These are phyloP conservation scores for Artemisia annua DNA, from an alignment of 129 eudicot genomes.

Conservation along the genomic window DNA sequence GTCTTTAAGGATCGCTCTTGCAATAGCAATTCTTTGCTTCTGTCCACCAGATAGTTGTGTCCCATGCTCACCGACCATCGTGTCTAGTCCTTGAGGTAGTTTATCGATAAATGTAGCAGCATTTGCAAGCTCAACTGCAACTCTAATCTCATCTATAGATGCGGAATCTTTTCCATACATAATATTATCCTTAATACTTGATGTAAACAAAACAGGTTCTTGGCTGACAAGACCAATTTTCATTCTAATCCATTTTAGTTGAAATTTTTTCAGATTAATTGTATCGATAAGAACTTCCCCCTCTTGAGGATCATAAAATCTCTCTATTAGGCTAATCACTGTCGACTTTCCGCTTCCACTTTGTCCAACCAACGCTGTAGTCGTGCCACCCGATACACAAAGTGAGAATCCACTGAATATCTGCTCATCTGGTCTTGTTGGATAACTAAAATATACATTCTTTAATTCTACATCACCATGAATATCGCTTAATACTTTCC, in stretches of 20 bases:
- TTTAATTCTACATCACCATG: slow-evolving; percentile 66
- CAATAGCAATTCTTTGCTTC: slow-evolving; percentile 85
- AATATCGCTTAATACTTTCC: slow-evolving; percentile 43
- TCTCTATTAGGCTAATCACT: slow-evolving; percentile 58
- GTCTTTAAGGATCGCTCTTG: slow-evolving; percentile 74
- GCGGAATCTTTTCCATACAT: slow-evolving; percentile 69
- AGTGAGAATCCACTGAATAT: slow-evolving; percentile 65
- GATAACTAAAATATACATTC: slow-evolving; percentile 67
- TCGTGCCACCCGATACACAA: slow-evolving; percentile 50
- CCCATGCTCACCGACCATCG: slow-evolving; percentile 71
- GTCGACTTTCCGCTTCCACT: slow-evolving; percentile 95
- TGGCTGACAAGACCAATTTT: slow-evolving; percentile 87
- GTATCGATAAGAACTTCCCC: slow-evolving; percentile 72
- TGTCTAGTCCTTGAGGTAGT: slow-evolving; percentile 52
- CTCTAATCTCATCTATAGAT: slow-evolving; percentile 28
- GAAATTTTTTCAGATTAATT: slow-evolving; percentile 48
- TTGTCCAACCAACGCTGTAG: slow-evolving; percentile 83
- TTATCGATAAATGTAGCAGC: slow-evolving; percentile 73
- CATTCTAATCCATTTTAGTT: slow-evolving; percentile 74
- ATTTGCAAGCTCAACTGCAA: slow-evolving; percentile 38
- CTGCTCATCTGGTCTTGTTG: slow-evolving; percentile 68
- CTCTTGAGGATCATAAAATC: slow-evolving; percentile 78
- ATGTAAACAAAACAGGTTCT: slow-evolving; percentile 72
- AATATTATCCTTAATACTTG: slow-evolving; percentile 75
- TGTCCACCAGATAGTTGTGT: slow-evolving; percentile 84